These are phyloP conservation scores for Sporothrix humicola DNA, from an alignment of 2,329 filamentous ascomycete species.

Conservation along the genomic window DNA sequence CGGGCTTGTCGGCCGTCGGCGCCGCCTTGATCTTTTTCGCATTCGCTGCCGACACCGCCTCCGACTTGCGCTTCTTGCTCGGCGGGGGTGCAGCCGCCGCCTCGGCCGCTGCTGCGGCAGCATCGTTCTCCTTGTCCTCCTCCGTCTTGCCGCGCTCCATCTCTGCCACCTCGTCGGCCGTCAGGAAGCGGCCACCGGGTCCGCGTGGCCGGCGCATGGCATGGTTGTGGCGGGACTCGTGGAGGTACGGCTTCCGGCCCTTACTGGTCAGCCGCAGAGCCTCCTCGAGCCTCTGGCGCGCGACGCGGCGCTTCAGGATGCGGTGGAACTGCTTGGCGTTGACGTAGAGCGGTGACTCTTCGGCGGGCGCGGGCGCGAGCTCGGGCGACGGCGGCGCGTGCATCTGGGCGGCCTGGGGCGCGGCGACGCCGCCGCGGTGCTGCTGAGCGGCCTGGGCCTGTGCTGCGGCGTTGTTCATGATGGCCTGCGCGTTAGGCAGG, in stretches of 20 bases:
- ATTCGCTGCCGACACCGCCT: slow-evolving; percentile 53
- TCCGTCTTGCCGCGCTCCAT: slow-evolving; percentile 72
- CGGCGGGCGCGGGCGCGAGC: slow-evolving; percentile 71
- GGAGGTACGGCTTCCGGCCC: slow-evolving; percentile 93
- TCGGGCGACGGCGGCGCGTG: slow-evolving; percentile 79
- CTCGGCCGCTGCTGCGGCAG: slow-evolving; percentile 37
- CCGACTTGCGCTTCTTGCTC: slow-evolving; percentile 67
- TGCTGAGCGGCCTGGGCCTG: slow-evolving; percentile 35
- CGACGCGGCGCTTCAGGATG: slow-evolving; percentile 91
- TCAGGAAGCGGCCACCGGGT: slow-evolving; percentile 92
- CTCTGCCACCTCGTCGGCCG: slow-evolving; percentile 90
- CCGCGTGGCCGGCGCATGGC: slow-evolving; percentile 95
- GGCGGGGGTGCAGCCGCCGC: slow-evolving; percentile 33
- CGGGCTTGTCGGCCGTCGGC: slow-evolving; percentile 49
- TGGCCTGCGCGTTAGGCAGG: slow-evolving; percentile 73
- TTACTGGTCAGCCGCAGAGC: slow-evolving; percentile 90
- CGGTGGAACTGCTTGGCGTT: slow-evolving; percentile 99
- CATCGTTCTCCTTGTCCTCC: slow-evolving; percentile 48
- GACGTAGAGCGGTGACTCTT: slow-evolving; percentile 95
- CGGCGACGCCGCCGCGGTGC: slow-evolving; percentile 54
- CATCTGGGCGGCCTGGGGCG: slow-evolving; percentile 66
- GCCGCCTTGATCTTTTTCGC: slow-evolving; percentile 60
- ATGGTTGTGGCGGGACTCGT: slow-evolving; percentile 97
- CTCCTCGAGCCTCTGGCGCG: slow-evolving; percentile 91
- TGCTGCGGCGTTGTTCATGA: slow-evolving; percentile 70